These are phyloP conservation scores for Sinapis alba DNA, from an alignment of 441 rosid genomes.

Conservation along the genomic window DNA sequence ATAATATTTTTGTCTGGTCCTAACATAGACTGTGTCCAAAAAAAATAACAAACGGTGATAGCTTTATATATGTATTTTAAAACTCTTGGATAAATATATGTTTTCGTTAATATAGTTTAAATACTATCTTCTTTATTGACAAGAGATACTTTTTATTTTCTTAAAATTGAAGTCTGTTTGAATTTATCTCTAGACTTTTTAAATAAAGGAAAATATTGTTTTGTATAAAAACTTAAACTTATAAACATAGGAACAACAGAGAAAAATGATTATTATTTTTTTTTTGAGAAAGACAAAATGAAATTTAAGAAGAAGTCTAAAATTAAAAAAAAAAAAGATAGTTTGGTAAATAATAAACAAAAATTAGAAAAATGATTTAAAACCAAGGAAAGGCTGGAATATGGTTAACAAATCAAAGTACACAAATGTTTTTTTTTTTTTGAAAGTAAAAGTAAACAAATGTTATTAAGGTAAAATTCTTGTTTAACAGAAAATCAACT, in stretches of 20 bases:
- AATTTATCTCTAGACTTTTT: neutral
- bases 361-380: neutral
- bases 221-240: neutral
- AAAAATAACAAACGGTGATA: neutral
- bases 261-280: no score
- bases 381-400: neutral
- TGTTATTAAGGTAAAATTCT: neutral
- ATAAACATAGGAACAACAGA: neutral
- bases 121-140: neutral
- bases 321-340: neutral
- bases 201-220: neutral
- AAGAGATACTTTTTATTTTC: neutral
- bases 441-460: no score
- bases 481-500: neutral
- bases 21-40: neutral
- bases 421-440: no score
- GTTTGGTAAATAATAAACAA: neutral
- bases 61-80: neutral
- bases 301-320: neutral
- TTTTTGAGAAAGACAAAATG: neutral
- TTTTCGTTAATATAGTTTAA: neutral
- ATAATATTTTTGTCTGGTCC: neutral
- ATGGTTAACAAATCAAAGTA: no score
- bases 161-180: neutral
- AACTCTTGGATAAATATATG: neutral